Conservation (phyloP, 2,329 filamentous ascomycete species). For the Arthroderma uncinatum region DNA sequence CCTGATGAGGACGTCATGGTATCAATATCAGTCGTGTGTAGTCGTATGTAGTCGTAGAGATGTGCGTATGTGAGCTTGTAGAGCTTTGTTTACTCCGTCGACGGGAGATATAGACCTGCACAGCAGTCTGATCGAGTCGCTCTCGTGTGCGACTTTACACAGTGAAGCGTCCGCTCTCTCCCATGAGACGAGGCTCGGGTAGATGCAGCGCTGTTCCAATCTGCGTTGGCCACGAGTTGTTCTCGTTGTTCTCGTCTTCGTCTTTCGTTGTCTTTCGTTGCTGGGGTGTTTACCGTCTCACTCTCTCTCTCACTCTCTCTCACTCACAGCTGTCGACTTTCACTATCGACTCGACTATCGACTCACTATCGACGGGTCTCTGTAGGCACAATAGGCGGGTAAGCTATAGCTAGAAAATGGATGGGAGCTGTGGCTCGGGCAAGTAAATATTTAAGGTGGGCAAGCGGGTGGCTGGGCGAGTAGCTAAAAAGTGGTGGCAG, state of each 20-base stretch:
- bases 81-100: too few relatives aligned
- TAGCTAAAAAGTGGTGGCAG: background rate
- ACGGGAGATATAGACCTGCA: too few relatives aligned
- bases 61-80: background rate
- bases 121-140: background rate
- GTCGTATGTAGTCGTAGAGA: background rate
- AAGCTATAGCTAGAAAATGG: too few relatives aligned
- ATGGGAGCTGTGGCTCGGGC: too few relatives aligned
- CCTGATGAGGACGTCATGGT: slow-evolving; percentile 8
- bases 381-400: too few relatives aligned
- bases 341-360: too few relatives aligned
- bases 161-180: background rate
- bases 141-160: background rate
- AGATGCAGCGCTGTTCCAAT: slow-evolving; percentile 5
- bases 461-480: background rate
- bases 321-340: too few relatives aligned
- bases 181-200: background rate
- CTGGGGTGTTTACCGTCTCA: background rate
- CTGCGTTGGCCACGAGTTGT: slow-evolving; percentile 4
- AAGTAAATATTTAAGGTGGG: too few relatives aligned
- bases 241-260: background rate
- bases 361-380: too few relatives aligned
- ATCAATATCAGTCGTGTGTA: background rate
- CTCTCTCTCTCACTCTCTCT: too few relatives aligned
- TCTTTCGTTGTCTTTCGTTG: background rate